Conservation (phyloP, 371 early-diverging fungal genomes). For the Mortierella sp. region DNA sequence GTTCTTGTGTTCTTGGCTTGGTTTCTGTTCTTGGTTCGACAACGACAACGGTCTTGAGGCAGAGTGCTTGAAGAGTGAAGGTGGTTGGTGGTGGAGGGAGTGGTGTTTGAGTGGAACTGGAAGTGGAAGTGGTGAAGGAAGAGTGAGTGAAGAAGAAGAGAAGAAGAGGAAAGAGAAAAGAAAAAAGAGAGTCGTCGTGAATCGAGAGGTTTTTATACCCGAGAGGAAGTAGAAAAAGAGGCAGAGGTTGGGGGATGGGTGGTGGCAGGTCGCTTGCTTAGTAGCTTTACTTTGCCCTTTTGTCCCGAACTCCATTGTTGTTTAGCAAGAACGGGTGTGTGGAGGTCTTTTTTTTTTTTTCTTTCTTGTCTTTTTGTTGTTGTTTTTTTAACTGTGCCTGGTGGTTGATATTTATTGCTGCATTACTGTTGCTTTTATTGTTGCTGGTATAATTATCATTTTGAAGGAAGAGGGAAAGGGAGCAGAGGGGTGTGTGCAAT, state of each 20-base stretch:
- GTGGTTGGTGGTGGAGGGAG: constrained; percentile 12
- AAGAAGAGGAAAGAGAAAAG: constrained; percentile 13
- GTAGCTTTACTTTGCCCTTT: background rate
- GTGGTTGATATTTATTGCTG: background rate
- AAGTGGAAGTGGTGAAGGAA: constrained; percentile 16
- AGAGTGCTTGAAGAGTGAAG: background rate
- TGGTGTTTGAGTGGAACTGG: constrained; percentile 12
- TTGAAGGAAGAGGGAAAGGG: background rate
- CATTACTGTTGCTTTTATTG: background rate
- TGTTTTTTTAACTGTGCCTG: background rate
- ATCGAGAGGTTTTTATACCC: constrained; percentile 41
- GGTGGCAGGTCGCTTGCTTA: background rate
- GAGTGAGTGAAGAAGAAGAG: constrained; percentile 5
- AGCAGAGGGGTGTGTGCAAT: no score
- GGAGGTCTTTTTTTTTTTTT: background rate
- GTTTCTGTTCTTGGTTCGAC: constrained; percentile 5
- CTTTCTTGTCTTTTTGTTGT: background rate
- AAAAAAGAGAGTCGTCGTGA: constrained; percentile 19
- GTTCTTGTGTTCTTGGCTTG: background rate
- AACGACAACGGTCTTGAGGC: background rate
- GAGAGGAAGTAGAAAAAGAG: constrained; percentile 9
- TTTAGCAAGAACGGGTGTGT: background rate
- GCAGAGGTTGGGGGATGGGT: background rate
- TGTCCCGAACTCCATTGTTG: background rate
- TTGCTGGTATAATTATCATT: background rate